phyloP scores from a whole-genome alignment of 257 asterid species.

The Solanum appendiculatum region DNA sequence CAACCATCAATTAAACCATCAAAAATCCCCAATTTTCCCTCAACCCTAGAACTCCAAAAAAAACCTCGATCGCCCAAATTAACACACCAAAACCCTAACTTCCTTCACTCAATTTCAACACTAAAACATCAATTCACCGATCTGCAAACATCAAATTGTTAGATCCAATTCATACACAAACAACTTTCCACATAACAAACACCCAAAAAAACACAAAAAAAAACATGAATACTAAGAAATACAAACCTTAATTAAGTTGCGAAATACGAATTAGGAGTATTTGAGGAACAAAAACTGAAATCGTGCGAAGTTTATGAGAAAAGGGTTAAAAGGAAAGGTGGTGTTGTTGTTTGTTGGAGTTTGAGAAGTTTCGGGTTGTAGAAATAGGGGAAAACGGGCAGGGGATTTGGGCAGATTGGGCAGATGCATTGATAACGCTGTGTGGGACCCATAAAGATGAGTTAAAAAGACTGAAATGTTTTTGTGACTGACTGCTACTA shows the following conservation, averaged over 20 bases:
- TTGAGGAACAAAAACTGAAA: neutral
- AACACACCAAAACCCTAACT: neutral
- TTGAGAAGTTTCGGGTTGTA: neutral
- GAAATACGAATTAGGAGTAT: neutral
- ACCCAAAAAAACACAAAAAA: neutral
- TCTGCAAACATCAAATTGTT: neutral
- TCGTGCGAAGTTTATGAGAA: neutral
- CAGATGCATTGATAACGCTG: neutral
- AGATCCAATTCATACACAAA: neutral
- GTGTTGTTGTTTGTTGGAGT: neutral
- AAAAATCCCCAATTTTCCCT: neutral
- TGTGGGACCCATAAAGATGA: neutral
- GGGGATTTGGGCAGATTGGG: neutral
- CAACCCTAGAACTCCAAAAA: neutral
- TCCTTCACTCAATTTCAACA: neutral
- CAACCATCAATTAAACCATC: conserved; percentile 21
- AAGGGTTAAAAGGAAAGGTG: neutral
- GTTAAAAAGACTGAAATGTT: neutral
- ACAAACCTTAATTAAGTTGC: neutral
- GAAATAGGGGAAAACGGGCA: neutral
- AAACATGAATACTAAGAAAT: neutral
- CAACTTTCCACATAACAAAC: neutral
- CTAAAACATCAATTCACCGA: neutral
- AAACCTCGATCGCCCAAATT: neutral
- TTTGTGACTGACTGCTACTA: neutral